Evolutionary conservation across 2,329 filamentous ascomycete species (phyloP).

Genomic region (Talaromyces atroroseus): DNA sequence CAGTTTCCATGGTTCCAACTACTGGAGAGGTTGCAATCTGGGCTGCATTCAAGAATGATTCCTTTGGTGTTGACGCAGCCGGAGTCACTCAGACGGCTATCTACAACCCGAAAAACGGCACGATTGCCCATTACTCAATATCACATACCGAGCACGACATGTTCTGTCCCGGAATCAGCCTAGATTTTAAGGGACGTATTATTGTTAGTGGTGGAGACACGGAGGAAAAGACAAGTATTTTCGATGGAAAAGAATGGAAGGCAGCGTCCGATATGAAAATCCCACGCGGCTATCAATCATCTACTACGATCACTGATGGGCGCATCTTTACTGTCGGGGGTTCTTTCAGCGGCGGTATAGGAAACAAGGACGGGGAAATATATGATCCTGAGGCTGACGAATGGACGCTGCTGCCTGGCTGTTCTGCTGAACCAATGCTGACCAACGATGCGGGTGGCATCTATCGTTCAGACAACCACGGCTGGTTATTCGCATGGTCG

Average conservation of each 20-base stretch:
- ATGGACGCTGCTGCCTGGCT: constrained; percentile 45
- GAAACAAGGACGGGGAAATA: constrained; percentile 54
- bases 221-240: constrained; percentile 46
- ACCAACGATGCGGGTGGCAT: constrained; percentile 39
- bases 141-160: constrained; percentile 15
- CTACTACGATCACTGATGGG: constrained; percentile 48
- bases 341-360: constrained; percentile 47
- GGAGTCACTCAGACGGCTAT: constrained; percentile 14
- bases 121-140: constrained; percentile 10
- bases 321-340: constrained; percentile 56
- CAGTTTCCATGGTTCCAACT: constrained; percentile 11
- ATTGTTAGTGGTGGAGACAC: constrained; percentile 52
- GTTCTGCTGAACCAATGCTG: constrained; percentile 45
- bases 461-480: constrained; percentile 50
- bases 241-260: constrained; percentile 39
- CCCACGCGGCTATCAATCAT: constrained; percentile 50
- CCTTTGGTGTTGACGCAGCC: constrained; percentile 9
- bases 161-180: constrained; percentile 44
- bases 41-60: constrained; percentile 9
- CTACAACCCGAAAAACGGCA: constrained; percentile 9
- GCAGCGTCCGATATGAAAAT: constrained; percentile 41
- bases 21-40: constrained; percentile 11
- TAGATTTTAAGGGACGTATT: constrained; percentile 45
- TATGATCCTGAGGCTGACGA: constrained; percentile 42
- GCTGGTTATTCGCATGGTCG: constrained; percentile 50